Base-by-base conservation (phyloP, 202 grass and related monocot species). In the Zizania palustris region DNA sequence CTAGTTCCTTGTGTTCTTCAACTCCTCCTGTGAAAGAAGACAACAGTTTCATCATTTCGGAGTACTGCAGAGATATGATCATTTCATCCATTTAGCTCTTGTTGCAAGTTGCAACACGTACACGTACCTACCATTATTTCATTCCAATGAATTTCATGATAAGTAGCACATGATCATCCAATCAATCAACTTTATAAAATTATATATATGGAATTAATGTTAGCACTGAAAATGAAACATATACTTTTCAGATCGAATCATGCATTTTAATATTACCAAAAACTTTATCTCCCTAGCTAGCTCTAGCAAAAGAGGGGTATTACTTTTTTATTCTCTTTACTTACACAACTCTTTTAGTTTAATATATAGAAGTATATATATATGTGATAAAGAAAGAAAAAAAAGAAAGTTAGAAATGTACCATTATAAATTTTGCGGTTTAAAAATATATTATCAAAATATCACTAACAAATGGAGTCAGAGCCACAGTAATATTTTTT, bases 1-100 rank as follows among this genome's bases (percentile, higher is more conserved):
- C n/a, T 65, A 65, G 46, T 9, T 18, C 12, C 58, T 55, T 73
- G 9, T 56, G 37, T 63, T 73, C 36, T 51, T 14, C 54, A 62
- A 61, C 14, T 69, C 38, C 28, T 28, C 38, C 28, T 28, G 59
- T 59, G 8, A 69, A 70, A 19, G 70, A 65, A 28, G 28, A 88
- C 74, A 74, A 34, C 55, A 67, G 19, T 34, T 46, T 82, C 78
- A 77, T 87, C 67, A 87, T 79, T 83, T 69, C 74, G 79, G 10
- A 63, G 69, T 48, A 74, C n/a, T n/a, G n/a, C 62, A 22, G 79
- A 78, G 63, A 28, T 28, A 83, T 69, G 61, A 28, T 28, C 28
- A 69, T 79, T n/a, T 74, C 62, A 63, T 61, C 48, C 34, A 19
- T 66, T 63, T 83, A 28, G 28, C 28, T 19, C 72, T 77, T 15